Percentiles rank a stretch among this genome's conserved stretches.
phyloP scores from a whole-genome alignment of 2,329 filamentous ascomycete species.

The Cryphonectria japonica region DNA sequence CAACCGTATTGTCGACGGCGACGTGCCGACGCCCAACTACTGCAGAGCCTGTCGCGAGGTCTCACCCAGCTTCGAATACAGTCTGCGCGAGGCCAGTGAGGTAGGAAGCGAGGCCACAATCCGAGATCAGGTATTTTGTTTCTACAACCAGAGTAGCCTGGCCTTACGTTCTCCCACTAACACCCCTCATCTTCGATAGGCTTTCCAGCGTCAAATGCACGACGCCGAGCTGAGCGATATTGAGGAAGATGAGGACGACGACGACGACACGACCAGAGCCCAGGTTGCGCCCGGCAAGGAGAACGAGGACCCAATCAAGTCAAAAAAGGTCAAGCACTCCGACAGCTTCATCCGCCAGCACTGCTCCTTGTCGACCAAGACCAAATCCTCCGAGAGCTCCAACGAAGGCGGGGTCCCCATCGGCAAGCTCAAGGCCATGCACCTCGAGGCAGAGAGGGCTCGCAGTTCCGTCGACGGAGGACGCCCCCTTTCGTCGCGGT shows the following conservation, averaged over 20 bases:
- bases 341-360: constrained; percentile 25
- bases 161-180: background rate
- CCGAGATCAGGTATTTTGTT: constrained; percentile 19
- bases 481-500: constrained; percentile 12
- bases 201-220: constrained; percentile 26
- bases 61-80: constrained; percentile 23
- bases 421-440: constrained; percentile 13
- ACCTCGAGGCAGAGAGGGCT: constrained; percentile 12
- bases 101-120: constrained; percentile 18
- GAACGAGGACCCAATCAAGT: constrained; percentile 17
- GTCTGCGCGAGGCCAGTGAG: constrained; percentile 27
- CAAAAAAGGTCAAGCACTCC: constrained; percentile 15
- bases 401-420: constrained; percentile 9
- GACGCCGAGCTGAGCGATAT: constrained; percentile 27
- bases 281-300: constrained; percentile 21
- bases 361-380: constrained; percentile 19
- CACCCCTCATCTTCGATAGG: constrained; percentile 7
- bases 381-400: constrained; percentile 24
- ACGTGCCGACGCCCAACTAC: constrained; percentile 24
- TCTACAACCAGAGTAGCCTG: background rate
- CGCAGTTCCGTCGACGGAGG: constrained; percentile 17
- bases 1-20: constrained; percentile 16
- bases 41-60: constrained; percentile 27
- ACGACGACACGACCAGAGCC: background rate
- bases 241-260: constrained; percentile 22